Evolutionary conservation across 208 protist species (phyloP).

Genomic region (Paratrypanosoma confusum): DNA sequence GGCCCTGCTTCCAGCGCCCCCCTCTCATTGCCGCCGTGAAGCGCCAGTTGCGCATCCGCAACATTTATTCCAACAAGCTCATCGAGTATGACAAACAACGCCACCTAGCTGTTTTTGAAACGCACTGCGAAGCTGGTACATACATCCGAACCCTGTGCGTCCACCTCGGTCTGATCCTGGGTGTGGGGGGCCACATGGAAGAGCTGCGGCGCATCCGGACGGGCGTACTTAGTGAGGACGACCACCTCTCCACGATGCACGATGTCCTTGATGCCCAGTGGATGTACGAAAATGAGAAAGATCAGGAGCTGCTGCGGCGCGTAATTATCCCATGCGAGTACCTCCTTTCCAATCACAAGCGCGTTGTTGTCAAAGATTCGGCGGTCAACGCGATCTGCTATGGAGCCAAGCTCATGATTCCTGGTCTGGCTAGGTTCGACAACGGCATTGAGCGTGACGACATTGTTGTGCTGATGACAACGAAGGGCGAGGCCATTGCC

Average conservation of each 20-base stretch:
- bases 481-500: conserved; percentile 99
- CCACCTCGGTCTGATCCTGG: conserved; percentile 98
- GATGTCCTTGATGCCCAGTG: conserved; percentile 99
- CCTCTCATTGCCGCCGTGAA: conserved; percentile 98
- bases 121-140: conserved; percentile 99
- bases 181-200: conserved; percentile 98
- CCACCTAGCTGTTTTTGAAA: conserved; percentile 97
- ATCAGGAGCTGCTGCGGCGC: conserved; percentile 96
- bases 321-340: conserved; percentile 98
- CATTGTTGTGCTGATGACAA: conserved; percentile 98
- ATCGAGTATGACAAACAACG: conserved; percentile 98
- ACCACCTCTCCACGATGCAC: conserved; percentile 99
- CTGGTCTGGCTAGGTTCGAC: conserved; percentile 97
- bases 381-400: conserved; percentile 99
- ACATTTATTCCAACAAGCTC: conserved; percentile 98
- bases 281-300: conserved; percentile 94
- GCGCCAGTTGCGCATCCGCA: conserved; percentile 97
- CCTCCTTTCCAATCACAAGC: conserved; percentile 96
- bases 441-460: conserved; percentile 95
- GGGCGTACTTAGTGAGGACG: conserved; percentile 91
- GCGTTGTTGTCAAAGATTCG: conserved; percentile 99
- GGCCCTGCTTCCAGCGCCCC: conserved; percentile 98
- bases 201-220: conserved; percentile 98
- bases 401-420: conserved; percentile 99
- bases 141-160: conserved; percentile 99